These are phyloP conservation scores for Venustampulla echinocandica DNA, from an alignment of 495 filamentous ascomycete species.

Conservation along the genomic window DNA sequence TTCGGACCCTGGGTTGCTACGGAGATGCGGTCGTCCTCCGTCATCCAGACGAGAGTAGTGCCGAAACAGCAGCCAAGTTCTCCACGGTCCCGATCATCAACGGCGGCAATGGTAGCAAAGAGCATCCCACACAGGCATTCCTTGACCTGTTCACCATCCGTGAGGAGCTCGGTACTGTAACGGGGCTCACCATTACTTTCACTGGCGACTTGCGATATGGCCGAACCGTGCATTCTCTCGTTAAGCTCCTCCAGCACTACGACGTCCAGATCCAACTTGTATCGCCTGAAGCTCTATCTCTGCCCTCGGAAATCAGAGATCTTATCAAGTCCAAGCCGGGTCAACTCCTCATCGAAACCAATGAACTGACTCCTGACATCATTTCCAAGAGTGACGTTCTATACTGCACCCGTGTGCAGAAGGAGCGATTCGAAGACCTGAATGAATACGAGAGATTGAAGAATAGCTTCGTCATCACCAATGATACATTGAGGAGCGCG, in stretches of 20 bases:
- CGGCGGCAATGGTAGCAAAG: constrained; percentile 86
- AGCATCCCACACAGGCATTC: constrained; percentile 97
- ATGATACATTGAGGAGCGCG: constrained; percentile 79
- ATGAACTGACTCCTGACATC: constrained; percentile 75
- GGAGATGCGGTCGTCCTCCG: constrained; percentile 89
- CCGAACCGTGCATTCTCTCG: constrained; percentile 86
- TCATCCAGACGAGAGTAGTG: constrained; percentile 73
- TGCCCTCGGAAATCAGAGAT: constrained; percentile 66
- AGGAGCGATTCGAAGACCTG: constrained; percentile 79
- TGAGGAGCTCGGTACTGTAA: constrained; percentile 91
- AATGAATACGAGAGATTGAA: constrained; percentile 78
- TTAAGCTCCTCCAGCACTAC: constrained; percentile 90
- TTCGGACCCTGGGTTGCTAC: constrained; percentile 89
- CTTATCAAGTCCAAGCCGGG: constrained; percentile 62
- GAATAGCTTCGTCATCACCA: constrained; percentile 79
- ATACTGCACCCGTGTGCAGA: constrained; percentile 94
- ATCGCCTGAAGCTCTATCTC: constrained; percentile 64
- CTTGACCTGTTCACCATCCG: constrained; percentile 98
- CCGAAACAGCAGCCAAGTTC: constrained; percentile 72
- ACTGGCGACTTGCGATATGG: constrained; percentile 87
- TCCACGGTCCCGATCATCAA: constrained; percentile 90
- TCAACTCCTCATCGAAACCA: constrained; percentile 64
- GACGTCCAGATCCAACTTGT: constrained; percentile 89
- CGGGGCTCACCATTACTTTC: constrained; percentile 91
- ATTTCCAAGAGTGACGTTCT: constrained; percentile 77